phyloP scores from a whole-genome alignment of 495 filamentous ascomycete species.

The Clavariopsis aquatica region DNA sequence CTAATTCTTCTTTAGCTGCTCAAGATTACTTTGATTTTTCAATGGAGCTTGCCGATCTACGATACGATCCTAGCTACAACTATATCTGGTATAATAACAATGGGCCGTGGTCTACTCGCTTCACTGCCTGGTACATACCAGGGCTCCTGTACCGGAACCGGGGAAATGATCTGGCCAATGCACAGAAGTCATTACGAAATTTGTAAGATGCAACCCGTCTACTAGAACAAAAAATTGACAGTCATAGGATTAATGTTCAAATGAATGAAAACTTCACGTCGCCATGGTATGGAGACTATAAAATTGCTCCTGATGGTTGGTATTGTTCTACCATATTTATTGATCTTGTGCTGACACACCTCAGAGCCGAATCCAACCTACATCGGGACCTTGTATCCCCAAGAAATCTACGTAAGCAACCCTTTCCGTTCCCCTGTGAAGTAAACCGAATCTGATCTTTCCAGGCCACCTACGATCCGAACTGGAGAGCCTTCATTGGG shows the following conservation, averaged over 20 bases:
- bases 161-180: background rate
- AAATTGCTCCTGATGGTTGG: constrained; percentile 2
- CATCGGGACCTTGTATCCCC: constrained; percentile 1
- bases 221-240: too few species aligned
- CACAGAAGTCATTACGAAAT: background rate
- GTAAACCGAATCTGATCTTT: too few species aligned
- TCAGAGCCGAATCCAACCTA: constrained; percentile 9
- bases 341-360: too few species aligned
- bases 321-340: too few species aligned
- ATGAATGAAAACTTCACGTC: constrained; percentile 9
- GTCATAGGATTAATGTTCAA: constrained; percentile 5
- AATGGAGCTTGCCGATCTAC: background rate
- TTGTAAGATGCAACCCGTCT: too few species aligned
- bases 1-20: background rate
- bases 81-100: constrained; percentile 3
- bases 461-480: constrained; percentile 2
- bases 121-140: constrained; percentile 2
- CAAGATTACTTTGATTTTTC: constrained; percentile 7
- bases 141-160: constrained; percentile 1
- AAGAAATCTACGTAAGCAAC: constrained; percentile 8
- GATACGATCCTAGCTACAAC: constrained; percentile 1
- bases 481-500: constrained; percentile 2
- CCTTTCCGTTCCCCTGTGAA: too few species aligned
- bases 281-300: constrained; percentile 3
- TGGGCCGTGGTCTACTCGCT: constrained; percentile 2